Conservation (phyloP, 2,329 filamentous ascomycete species). For the Coniochaeta sp. region DNA sequence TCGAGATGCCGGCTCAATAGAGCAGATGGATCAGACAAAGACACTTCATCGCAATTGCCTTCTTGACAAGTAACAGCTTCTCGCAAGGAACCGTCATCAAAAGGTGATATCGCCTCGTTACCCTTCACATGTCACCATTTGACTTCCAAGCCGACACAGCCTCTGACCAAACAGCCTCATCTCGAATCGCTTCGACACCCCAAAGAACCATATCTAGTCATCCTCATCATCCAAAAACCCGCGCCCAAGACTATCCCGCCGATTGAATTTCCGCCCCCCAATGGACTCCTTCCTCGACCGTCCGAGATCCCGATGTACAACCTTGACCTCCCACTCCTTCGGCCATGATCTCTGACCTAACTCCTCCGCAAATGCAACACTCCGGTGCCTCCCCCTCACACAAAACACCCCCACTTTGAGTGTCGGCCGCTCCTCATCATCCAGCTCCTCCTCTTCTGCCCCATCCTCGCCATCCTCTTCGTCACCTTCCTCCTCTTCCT, state of each 20-base stretch:
- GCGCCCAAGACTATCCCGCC: background rate
- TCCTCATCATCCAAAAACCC: slow-evolving; percentile 1
- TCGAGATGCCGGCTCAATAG: too few species aligned
- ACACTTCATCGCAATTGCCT: too few species aligned
- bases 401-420: background rate
- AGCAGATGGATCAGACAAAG: too few species aligned
- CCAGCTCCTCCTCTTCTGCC: background rate
- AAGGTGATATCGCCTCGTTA: too few species aligned
- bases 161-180: background rate
- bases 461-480: background rate
- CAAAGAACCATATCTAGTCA: background rate
- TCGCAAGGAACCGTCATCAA: too few species aligned
- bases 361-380: slow-evolving; percentile 1
- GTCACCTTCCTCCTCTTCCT: background rate
- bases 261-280: background rate
- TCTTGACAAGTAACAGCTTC: too few species aligned
- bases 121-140: too few species aligned
- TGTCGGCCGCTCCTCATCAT: background rate
- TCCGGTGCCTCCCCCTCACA: background rate
- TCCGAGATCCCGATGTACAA: background rate
- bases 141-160: background rate
- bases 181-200: background rate
- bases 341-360: background rate
- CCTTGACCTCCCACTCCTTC: background rate
- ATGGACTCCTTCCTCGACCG: background rate